A percentile compares a stretch with the other conserved stretches of the same genome.
These are phyloP conservation scores for Citrus cavaleriei DNA, from an alignment of 345 rosid species.

Conservation along the genomic window DNA sequence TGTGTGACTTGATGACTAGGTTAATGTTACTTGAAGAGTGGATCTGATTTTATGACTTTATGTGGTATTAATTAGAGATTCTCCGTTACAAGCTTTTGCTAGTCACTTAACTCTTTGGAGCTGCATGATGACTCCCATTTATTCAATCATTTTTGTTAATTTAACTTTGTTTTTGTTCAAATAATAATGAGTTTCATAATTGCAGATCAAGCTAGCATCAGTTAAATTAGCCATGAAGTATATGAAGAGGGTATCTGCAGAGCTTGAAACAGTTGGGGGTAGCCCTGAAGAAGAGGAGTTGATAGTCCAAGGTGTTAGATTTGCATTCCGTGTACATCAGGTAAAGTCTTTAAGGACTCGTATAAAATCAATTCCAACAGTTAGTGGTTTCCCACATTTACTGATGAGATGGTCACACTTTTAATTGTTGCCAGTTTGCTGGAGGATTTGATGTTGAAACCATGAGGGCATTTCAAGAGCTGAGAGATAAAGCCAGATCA, in stretches of 20 bases:
- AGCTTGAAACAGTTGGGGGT: conserved; percentile 60
- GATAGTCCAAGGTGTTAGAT: conserved; percentile 86
- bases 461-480: conserved; percentile 91
- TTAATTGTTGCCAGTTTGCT: conserved; percentile 53
- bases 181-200: neutral
- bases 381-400: neutral
- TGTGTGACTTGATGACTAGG: neutral
- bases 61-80: neutral
- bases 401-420: neutral
- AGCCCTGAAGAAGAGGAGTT: conserved; percentile 94
- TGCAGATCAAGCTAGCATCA: conserved; percentile 82
- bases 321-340: conserved; percentile 99
- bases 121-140: neutral
- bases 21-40: neutral
- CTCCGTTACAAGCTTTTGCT: neutral
- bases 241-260: conserved; percentile 95
- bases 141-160: neutral
- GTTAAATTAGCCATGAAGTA: conserved; percentile 95
- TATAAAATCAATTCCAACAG: neutral
- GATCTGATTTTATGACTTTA: neutral
- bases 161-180: neutral
- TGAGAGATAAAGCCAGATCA: conserved; percentile 84
- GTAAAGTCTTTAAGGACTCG: conserved; percentile 27
- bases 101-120: neutral
- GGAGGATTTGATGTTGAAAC: conserved; percentile 97